phyloP scores from a whole-genome alignment of 768 basidiomycete genomes.

The Candolleomyces eurysporus region DNA sequence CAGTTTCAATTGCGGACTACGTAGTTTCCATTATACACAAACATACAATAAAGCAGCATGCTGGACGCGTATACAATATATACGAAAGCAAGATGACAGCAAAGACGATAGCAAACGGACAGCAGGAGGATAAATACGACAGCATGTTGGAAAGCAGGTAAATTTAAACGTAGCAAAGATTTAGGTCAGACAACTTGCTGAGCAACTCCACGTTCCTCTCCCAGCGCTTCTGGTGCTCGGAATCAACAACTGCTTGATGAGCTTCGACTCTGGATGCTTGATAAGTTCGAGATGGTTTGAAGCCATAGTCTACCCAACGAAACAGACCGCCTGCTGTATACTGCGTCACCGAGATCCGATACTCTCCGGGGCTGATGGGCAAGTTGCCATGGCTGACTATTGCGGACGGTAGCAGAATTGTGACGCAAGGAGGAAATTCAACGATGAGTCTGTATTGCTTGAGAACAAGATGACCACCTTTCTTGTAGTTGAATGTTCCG shows the following conservation, averaged over 20 bases:
- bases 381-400: background rate
- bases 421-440: constrained; percentile 1
- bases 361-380: background rate
- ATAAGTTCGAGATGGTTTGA: background rate
- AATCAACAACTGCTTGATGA: background rate
- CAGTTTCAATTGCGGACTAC: too few relatives aligned
- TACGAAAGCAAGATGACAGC: too few relatives aligned
- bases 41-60: too few relatives aligned
- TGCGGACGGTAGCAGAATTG: constrained; percentile 1
- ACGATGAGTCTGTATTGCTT: background rate
- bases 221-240: too few relatives aligned
- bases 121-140: too few relatives aligned
- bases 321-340: background rate
- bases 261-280: background rate
- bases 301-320: background rate
- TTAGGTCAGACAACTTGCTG: too few relatives aligned
- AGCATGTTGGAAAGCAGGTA: too few relatives aligned
- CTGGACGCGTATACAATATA: too few relatives aligned
- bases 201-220: too few relatives aligned
- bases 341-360: background rate
- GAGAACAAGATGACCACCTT: constrained; percentile 2
- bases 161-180: too few relatives aligned
- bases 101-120: too few relatives aligned
- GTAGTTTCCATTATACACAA: too few relatives aligned
- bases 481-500: background rate